Percentiles rank a stretch among this genome's conserved stretches.
phyloP scores from a whole-genome alignment of 2,329 filamentous ascomycete genomes.

The Neopestalotiopsis rosae region DNA sequence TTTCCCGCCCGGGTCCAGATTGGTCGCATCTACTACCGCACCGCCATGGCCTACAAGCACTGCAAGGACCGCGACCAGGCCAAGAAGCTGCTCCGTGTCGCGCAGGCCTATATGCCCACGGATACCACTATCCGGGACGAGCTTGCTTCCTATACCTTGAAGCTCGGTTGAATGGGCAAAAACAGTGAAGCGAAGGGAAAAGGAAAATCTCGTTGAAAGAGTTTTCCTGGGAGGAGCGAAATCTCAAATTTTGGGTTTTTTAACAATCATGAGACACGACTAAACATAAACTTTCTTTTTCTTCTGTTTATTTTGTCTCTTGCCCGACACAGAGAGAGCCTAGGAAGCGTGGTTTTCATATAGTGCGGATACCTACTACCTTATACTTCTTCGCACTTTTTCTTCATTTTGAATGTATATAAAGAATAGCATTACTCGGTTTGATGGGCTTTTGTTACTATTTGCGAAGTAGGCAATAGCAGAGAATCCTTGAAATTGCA shows the following conservation, averaged over 20 bases:
- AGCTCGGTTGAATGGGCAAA: conserved; percentile 18
- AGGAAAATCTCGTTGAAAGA: background rate
- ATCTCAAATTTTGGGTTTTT: background rate
- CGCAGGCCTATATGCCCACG: conserved; percentile 29
- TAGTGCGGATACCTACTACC: no score
- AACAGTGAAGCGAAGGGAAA: background rate
- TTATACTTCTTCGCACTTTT: background rate
- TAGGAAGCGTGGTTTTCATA: no score
- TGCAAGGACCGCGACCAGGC: conserved; percentile 28
- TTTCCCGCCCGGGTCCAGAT: conserved; percentile 50
- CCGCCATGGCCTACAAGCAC: conserved; percentile 48
- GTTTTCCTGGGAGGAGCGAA: no score
- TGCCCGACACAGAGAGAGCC: no score
- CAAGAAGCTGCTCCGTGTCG: conserved; percentile 29
- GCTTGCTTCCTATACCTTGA: conserved; percentile 24
- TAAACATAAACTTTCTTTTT: background rate
- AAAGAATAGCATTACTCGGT: background rate
- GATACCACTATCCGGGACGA: conserved; percentile 27
- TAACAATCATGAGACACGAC: conserved; percentile 1
- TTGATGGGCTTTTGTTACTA: background rate
- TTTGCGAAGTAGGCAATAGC: no score
- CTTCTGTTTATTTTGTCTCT: background rate
- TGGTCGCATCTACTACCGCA: conserved; percentile 55
- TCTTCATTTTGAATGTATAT: background rate
- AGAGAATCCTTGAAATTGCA: no score